Conservation (phyloP, 192 early-diverging fungal species). For the Mortierella hygrophila region DNA sequence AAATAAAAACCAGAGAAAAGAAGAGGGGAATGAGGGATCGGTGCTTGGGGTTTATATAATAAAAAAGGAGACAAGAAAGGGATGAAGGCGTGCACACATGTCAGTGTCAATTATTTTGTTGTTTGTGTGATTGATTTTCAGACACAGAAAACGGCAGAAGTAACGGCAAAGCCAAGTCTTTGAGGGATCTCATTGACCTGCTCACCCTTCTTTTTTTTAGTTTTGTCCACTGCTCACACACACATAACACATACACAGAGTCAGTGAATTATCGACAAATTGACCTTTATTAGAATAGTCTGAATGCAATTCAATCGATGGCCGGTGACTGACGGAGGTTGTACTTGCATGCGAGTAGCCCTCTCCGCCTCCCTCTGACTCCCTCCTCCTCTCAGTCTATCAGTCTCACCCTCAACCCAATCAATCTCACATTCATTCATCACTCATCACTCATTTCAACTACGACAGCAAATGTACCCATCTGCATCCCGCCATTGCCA, state of each 20-base stretch:
- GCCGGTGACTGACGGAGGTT: neutral
- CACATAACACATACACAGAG: neutral
- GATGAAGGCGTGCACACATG: slow-evolving; percentile 4
- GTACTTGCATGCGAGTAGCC: neutral
- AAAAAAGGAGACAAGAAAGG: neutral
- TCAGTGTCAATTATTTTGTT: slow-evolving; percentile 4
- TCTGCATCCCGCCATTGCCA: no score
- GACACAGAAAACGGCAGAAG: neutral
- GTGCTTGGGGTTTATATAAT: neutral
- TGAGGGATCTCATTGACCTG: neutral
- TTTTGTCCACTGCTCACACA: neutral
- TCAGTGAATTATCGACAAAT: neutral
- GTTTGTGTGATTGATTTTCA: neutral
- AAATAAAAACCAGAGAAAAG: neutral
- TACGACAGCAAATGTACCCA: no score
- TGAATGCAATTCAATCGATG: neutral
- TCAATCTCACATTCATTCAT: neutral
- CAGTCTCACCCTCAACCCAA: neutral
- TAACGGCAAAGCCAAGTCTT: slow-evolving; percentile 9
- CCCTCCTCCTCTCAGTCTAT: neutral
- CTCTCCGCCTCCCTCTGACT: neutral
- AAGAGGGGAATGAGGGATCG: neutral
- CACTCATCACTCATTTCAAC: no score
- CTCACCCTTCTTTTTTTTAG: neutral
- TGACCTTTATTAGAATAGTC: neutral